Conservation (phyloP, 2,329 filamentous ascomycete species). For the Aspergillus udagawae region DNA sequence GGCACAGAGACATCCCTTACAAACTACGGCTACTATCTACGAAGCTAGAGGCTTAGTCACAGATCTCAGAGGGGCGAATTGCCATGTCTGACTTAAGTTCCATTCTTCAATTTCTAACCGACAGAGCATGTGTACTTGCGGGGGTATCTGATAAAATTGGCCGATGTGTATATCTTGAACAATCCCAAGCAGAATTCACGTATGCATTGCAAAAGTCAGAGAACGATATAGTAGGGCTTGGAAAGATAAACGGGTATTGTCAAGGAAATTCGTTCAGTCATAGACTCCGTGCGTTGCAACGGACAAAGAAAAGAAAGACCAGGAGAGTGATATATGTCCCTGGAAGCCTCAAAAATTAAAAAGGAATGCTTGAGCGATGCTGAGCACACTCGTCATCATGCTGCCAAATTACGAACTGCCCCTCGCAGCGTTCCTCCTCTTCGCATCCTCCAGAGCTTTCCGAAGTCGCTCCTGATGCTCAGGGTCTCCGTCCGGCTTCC, state of each 20-base stretch:
- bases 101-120: neutral
- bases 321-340: neutral
- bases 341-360: neutral
- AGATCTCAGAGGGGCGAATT: neutral
- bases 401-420: slow-evolving; percentile 10
- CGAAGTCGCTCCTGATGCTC: slow-evolving; percentile 47
- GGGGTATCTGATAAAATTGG: neutral
- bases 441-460: slow-evolving; percentile 51
- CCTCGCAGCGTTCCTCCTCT: slow-evolving; percentile 48
- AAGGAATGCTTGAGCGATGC: neutral
- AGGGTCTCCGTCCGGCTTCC: slow-evolving; percentile 25
- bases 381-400: neutral
- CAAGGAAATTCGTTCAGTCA: slow-evolving; percentile 19
- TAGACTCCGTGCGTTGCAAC: slow-evolving; percentile 1
- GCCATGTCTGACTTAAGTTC: neutral
- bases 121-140: neutral
- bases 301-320: slow-evolving; percentile 1
- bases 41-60: neutral
- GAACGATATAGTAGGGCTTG: neutral
- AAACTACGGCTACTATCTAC: neutral
- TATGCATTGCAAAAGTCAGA: neutral
- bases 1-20: neutral
- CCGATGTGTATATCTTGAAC: neutral
- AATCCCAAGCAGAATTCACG: neutral
- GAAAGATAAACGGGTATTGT: slow-evolving; percentile 3